These are phyloP conservation scores for Cladophialophora immunda DNA, from an alignment of 2,329 filamentous ascomycete genomes.

Conservation along the genomic window DNA sequence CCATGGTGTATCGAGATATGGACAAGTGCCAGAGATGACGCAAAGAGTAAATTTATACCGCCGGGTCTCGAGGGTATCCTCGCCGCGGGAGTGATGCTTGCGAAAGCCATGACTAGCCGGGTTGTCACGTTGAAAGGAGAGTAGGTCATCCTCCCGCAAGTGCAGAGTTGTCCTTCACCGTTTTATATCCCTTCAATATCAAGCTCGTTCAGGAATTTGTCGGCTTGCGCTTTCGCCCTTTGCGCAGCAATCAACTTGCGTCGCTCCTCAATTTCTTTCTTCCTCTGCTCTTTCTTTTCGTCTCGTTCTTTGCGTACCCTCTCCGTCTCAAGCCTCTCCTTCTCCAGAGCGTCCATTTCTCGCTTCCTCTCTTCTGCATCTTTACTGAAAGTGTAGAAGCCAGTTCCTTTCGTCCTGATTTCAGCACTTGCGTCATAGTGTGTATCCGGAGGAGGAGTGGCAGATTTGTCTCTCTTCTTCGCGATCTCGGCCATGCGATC, in stretches of 20 bases:
- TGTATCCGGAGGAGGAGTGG: conserved; percentile 78
- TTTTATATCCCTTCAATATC: conserved; percentile 32
- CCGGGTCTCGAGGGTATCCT: neutral
- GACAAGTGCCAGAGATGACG: neutral
- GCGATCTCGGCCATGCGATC: conserved; percentile 81
- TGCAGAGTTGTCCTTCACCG: neutral
- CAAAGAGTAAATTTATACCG: neutral
- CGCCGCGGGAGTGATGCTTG: neutral
- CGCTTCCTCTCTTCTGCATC: conserved; percentile 71
- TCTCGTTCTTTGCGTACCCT: conserved; percentile 65
- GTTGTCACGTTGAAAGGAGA: neutral
- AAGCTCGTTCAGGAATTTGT: conserved; percentile 72
- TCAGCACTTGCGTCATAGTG: conserved; percentile 90
- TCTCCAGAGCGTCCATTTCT: conserved; percentile 80
- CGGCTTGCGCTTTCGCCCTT: conserved; percentile 73
- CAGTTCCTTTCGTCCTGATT: conserved; percentile 85
- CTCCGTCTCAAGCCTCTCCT: conserved; percentile 75
- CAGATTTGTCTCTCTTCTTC: conserved; percentile 76
- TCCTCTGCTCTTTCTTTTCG: conserved; percentile 66
- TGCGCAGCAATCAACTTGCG: conserved; percentile 58
- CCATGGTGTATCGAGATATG: neutral
- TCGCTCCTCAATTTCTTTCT: conserved; percentile 69
- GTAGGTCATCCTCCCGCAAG: neutral
- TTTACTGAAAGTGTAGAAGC: conserved; percentile 88
- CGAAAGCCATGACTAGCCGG: neutral